phyloP scores from a whole-genome alignment of 345 rosid genomes.

The Populus deltoides region DNA sequence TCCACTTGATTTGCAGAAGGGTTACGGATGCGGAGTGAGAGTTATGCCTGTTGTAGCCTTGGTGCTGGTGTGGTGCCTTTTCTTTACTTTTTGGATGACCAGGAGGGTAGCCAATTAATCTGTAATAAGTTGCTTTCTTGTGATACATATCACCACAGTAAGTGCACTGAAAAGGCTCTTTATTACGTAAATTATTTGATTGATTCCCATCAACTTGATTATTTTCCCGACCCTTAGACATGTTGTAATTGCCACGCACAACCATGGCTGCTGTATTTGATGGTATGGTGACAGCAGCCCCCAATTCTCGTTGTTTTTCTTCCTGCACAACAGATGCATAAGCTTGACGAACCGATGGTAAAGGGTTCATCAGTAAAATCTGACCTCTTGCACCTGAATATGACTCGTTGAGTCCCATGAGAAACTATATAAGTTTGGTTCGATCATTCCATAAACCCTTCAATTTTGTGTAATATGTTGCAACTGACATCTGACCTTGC shows the following conservation, averaged over 20 bases:
- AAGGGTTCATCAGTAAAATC: too few species aligned
- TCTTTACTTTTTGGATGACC: neutral
- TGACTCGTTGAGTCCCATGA: constrained; percentile 12
- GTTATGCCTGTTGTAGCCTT: neutral
- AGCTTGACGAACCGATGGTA: too few species aligned
- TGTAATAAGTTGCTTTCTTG: too few species aligned
- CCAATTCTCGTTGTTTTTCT: neutral
- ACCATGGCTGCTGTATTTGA: neutral
- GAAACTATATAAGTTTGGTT: neutral
- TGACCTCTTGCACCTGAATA: neutral
- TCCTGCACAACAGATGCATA: neutral
- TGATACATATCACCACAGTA: neutral
- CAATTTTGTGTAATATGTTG: neutral
- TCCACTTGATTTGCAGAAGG: neutral
- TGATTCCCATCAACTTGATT: neutral
- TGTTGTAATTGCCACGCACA: neutral
- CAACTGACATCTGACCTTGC: neutral
- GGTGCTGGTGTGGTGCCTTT: neutral
- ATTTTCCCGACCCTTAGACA: neutral
- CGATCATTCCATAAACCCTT: neutral
- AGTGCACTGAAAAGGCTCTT: too few species aligned
- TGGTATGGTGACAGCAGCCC: neutral
- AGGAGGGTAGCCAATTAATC: neutral
- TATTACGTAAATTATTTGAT: neutral
- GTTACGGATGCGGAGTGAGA: neutral